These are phyloP conservation scores for Myriangium duriaei DNA, from an alignment of 2,329 filamentous ascomycete species.

Conservation along the genomic window DNA sequence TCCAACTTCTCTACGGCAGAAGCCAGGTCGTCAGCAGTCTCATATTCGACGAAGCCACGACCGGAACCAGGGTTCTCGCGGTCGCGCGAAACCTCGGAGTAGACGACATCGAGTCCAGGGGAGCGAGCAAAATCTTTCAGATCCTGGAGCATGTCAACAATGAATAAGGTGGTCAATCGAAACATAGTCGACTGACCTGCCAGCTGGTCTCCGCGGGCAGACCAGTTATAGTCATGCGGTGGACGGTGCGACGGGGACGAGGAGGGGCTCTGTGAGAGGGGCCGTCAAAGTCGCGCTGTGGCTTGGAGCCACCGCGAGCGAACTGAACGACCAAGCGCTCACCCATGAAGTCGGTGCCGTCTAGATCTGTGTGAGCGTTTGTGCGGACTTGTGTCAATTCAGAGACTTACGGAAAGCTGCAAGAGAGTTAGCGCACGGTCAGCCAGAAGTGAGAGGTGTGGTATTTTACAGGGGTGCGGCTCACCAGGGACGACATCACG, in stretches of 20 bases:
- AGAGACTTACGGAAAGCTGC: slow-evolving; percentile 49
- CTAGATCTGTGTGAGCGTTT: slow-evolving; percentile 33
- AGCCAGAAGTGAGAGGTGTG: too few relatives aligned
- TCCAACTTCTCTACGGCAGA: slow-evolving; percentile 92
- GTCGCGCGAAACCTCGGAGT: slow-evolving; percentile 89
- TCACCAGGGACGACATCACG: slow-evolving; percentile 96
- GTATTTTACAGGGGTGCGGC: slow-evolving; percentile 23
- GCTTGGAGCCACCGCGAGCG: slow-evolving; percentile 67
- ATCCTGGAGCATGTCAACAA: slow-evolving; percentile 67
- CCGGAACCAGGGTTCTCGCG: slow-evolving; percentile 50
- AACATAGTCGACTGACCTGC: slow-evolving; percentile 71
- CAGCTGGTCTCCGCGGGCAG: slow-evolving; percentile 98
- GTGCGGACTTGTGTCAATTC: not conserved
- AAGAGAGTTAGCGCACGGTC: slow-evolving; percentile 11
- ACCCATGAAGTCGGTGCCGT: slow-evolving; percentile 97
- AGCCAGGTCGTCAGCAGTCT: slow-evolving; percentile 79
- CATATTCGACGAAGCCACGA: slow-evolving; percentile 97
- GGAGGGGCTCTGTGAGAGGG: slow-evolving; percentile 43
- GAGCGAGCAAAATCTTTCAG: slow-evolving; percentile 98
- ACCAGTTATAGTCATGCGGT: slow-evolving; percentile 95
- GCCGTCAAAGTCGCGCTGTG: slow-evolving; percentile 34
- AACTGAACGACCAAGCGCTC: slow-evolving; percentile 97
- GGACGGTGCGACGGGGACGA: slow-evolving; percentile 84
- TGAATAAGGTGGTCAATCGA: slow-evolving; percentile 35
- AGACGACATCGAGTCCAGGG: slow-evolving; percentile 93